Conservation (phyloP, 2,329 filamentous ascomycete genomes). For the Cladosporium sp. region DNA sequence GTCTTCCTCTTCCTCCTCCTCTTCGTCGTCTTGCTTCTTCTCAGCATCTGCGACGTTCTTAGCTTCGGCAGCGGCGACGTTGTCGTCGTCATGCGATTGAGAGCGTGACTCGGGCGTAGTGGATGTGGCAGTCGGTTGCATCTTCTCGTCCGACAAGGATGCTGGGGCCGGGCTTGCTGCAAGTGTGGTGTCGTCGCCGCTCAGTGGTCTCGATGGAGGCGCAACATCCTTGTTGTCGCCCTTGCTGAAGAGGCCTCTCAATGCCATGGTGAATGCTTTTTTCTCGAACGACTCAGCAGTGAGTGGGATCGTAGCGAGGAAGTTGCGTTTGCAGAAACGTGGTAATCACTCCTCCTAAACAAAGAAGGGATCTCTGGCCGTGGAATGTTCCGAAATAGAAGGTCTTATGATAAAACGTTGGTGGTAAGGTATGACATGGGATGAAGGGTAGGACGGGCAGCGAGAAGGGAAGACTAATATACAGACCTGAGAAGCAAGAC, state of each 20-base stretch:
- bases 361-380: neutral
- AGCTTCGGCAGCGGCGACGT: neutral
- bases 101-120: conserved; percentile 1
- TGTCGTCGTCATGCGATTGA: neutral
- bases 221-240: conserved; percentile 4
- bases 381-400: neutral
- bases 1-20: conserved; percentile 21
- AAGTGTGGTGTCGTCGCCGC: conserved; percentile 13
- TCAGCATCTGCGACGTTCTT: neutral
- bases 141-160: conserved; percentile 10
- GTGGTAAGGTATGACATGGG: neutral
- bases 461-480: neutral
- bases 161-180: neutral
- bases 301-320: neutral
- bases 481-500: neutral
- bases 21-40: conserved; percentile 14
- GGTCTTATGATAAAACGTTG: neutral
- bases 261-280: neutral
- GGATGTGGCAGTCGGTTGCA: conserved; percentile 3
- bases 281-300: no score
- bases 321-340: neutral
- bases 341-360: neutral
- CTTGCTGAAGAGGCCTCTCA: conserved; percentile 9
- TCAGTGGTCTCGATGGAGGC: conserved; percentile 1
- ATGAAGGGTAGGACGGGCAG: neutral